A percentile compares a stretch with the other conserved stretches of the same genome.
phyloP scores from a whole-genome alignment of 1,139 yeast species.

The Scheffersomyces illinoinensis region DNA sequence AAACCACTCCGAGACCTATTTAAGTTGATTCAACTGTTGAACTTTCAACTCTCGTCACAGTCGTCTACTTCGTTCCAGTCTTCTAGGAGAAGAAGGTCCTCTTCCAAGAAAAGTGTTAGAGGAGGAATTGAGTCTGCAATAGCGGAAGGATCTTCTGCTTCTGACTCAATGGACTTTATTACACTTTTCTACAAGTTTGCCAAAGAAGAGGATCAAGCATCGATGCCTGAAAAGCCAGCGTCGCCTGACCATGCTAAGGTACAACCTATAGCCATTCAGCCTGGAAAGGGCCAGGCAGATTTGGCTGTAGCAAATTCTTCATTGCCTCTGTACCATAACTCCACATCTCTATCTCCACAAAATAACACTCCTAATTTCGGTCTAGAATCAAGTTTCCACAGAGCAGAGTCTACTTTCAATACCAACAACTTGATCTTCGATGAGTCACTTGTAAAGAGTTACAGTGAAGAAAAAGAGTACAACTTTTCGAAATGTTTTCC shows the following conservation, averaged over 20 bases:
- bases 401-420: neutral
- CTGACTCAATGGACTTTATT: slow-evolving; percentile 37
- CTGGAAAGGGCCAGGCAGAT: neutral
- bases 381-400: neutral
- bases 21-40: slow-evolving; percentile 29
- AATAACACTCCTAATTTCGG: slow-evolving; percentile 1
- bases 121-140: slow-evolving; percentile 10
- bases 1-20: slow-evolving; percentile 55
- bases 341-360: slow-evolving; percentile 6
- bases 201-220: slow-evolving; percentile 31
- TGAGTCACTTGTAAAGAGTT: slow-evolving; percentile 21
- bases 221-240: slow-evolving; percentile 1
- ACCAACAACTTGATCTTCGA: slow-evolving; percentile 16
- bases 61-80: slow-evolving; percentile 4
- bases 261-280: slow-evolving; percentile 10
- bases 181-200: slow-evolving; percentile 45
- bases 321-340: slow-evolving; percentile 1
- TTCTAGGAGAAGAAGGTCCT: slow-evolving; percentile 6
- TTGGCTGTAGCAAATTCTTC: neutral
- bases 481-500: slow-evolving; percentile 83
- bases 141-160: neutral
- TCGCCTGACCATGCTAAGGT: slow-evolving; percentile 4
- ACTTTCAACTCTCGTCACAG: slow-evolving; percentile 9
- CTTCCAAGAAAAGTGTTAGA: slow-evolving; percentile 9
- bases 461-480: slow-evolving; percentile 54